Evolutionary conservation across 805 yeast genomes (phyloP), one percentile per base, ranked within the genome.

Genomic region (Metschnikowia matae): DNA sequence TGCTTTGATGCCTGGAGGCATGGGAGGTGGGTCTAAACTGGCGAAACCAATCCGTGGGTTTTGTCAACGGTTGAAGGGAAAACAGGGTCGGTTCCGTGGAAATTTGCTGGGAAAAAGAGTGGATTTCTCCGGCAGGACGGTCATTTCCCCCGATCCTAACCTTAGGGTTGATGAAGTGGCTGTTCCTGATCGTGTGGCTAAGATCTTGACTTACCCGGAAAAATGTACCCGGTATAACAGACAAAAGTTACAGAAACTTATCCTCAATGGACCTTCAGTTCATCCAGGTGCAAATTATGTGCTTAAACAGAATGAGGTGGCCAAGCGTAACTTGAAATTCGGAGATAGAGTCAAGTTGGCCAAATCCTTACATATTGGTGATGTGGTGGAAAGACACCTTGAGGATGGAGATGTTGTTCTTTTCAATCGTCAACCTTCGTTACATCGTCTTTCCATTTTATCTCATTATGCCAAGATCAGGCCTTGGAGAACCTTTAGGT

Each of bases 21-120:
- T 81, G 54, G 78, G 84, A 33, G 80, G 82, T 0, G 62, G 65
- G 13, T 47, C 53, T 6, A 87, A 87, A 60, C 57, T 68, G 26
- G 77, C 89, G 29, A 83, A 83, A 60, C 94, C 94, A 7, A 94
- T 94, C 53, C 77, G 98, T 63, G 99, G 97, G 4, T 83, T 94
- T 56, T 94, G 99, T 68, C 99, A 94, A 74, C 82, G 99, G 64
- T 77, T 94, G 56, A 94, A 94, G 71, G 99, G 99, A 68, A 94
- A 94, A 60, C 98, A 94, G 71, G 99, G 99, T 63, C 85, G 99
- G 66, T 95, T 94, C 74, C 82, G 99, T 77, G 99, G 99, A 58
- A 94, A 94, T 64, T 73, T 94, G 60, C 90, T 97, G 1, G 99
- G 99, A 69, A 94, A 94, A 70, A 87, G 99, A 75, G 99, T 94